Evolutionary conservation across 176 grass and related monocot genomes (phyloP), one percentile per base, ranked within the genome.

Genomic region (Echinochloa phyllopogon): DNA sequence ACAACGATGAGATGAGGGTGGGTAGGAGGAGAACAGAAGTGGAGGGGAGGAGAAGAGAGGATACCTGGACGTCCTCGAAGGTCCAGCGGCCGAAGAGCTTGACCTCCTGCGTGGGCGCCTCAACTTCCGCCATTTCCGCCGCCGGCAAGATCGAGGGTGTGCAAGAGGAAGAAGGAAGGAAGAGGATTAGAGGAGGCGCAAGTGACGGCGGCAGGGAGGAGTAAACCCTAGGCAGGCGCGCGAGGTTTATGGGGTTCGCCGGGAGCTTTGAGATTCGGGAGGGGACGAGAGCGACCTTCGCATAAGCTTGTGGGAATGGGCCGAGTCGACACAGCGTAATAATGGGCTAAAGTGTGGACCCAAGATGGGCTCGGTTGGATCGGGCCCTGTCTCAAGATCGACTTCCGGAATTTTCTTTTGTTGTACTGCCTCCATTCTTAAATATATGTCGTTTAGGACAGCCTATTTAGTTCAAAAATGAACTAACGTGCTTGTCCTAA

Each of bases 41-140:
- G 17, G 20, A 53, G 5, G 51, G 51, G 3, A 48, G 45, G 63
- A 23, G 33, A 10, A 1, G 36, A n/a, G 33, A 21, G 10, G 50
- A 23, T 13, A 77, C 83, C 74, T 85, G 83, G 25, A 85, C 74
- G 40, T 78, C 83, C 13, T 71, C 83, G 52, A 85, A 85, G 52
- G 63, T 47, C 83, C 83, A 85, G 20, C 51, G 52, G 83, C 47
- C 38, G 75, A 85, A 85, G 52, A 85, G 83, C 74, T 85, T 85
- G 40, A 85, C 53, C 39, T 70, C 64, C 70, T 76, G 70, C 40
- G 29, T 57, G 64, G 56, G 83, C 38, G 38, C 23, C 52, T 85
- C 83, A 25, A 61, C 74, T 14, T 4, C 83, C 51, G 74, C 63
- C 83, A 85, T 85, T 10, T 21, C 23, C 10, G 4, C 5, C 25